Conservation (phyloP, 768 basidiomycete genomes). For the Boletus eberwhitei region DNA sequence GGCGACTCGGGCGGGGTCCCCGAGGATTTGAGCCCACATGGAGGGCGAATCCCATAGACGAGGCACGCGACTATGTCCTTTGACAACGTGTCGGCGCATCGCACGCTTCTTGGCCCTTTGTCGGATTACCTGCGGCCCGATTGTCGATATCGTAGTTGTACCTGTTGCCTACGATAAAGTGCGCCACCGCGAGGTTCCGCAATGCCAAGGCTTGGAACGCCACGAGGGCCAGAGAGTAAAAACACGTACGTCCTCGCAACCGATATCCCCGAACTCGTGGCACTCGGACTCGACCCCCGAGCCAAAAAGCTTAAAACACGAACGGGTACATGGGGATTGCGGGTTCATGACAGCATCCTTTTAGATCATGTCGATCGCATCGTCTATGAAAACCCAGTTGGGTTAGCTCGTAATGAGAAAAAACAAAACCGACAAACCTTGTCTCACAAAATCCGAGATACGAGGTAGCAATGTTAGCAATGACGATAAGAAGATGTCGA, state of each 20-base stretch:
- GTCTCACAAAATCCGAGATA: neutral
- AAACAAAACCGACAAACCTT: neutral
- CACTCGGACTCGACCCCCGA: no score
- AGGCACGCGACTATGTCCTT: no score
- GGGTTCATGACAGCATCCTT: neutral
- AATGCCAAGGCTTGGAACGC: no score
- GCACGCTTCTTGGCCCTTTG: no score
- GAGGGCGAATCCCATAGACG: no score
- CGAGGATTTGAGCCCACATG: no score
- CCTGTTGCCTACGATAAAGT: neutral
- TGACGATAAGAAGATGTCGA: neutral
- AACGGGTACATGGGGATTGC: no score
- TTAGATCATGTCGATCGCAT: neutral
- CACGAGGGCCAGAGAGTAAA: neutral
- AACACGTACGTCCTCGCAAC: neutral
- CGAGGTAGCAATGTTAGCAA: slow-evolving; percentile 2
- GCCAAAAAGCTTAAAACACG: neutral
- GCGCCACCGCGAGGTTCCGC: neutral
- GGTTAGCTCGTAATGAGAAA: neutral
- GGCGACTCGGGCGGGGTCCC: no score
- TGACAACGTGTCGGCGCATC: no score
- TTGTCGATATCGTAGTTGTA: neutral
- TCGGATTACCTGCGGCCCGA: no score
- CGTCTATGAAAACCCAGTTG: neutral
- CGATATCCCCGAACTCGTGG: neutral